Base-by-base conservation (phyloP, 495 filamentous ascomycete genomes). In the Annulohypoxylon moriforme region DNA sequence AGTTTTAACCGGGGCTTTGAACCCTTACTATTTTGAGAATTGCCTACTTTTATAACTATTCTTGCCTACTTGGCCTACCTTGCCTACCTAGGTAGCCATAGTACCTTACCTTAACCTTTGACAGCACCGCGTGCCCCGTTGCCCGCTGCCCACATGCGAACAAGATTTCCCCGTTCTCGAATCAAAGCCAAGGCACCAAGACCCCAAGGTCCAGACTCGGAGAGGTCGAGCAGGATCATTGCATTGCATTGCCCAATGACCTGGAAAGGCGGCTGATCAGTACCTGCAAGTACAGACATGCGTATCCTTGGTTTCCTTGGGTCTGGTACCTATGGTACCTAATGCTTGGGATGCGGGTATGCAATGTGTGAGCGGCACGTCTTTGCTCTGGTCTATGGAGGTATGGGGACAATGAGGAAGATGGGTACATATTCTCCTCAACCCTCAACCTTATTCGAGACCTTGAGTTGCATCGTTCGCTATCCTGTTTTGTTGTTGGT, bases 281-380 rank as follows among this genome's bases (percentile, higher is more conserved):
- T 73, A 65, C 64, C 64, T 73, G 64, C 70, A 73, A 68, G 60
- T 68, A 58, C 64, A 58, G 60, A 53, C 57, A 58, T 63, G 69
- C 63, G 42, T 60, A 65, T 68, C 65, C 70, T 68, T 68, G 64
- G 53, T 24, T 46, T 68, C 65, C 70, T 65, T 68, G 60, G 53
- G 31, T 46, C 59, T 58, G 70, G 65, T 73, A 68, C 42, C 6
- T 52, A 60, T 36, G 70, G 70, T 68, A 73, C 64, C 60, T 64
- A 68, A 20, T 42, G 64, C 53, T 65, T 68, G 65, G 64, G 60
- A 68, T 38, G 70, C 70, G 70, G 70, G 64, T 73, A 73, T 73
- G 70, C 70, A 73, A 73, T 73, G 70, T 68, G 64, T 60, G 46
- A 60, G 22, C 70, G 65, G 70, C 70, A 73, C 53, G 33, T 55